Evolutionary conservation across 345 rosid species (phyloP), one percentile per base, ranked within the genome.

Genomic region (Eucalyptus curtisii): DNA sequence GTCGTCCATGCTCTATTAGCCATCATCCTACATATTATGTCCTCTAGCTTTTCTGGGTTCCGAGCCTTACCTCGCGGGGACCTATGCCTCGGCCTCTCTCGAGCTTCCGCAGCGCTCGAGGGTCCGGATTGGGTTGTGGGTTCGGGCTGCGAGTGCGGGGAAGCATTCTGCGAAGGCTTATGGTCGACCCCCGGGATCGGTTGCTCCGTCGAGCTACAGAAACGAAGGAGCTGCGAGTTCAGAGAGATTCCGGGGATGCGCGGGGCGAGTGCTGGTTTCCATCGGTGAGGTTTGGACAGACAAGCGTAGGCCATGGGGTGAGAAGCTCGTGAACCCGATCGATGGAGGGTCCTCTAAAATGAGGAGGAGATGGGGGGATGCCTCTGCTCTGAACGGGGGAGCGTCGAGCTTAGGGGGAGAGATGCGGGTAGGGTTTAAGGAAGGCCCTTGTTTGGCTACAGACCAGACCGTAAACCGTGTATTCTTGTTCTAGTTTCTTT

Each of bases 21-120:
- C 98, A 97, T 96, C 98, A 97, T 96, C 89, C 96, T 92, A 89
- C 98, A 97, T n/a, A 97, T 95, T 25, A 91, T 90, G 84, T 96
- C 97, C 91, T 97, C 99, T 45, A 95, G 16, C 87, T 94, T 97
- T 87, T 95, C 98, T 10, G 95, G 91, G 91, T 88, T 80, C 53
- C 87, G 93, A 86, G 88, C 89, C 92, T 89, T 92, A 91, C 92
- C 94, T 88, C 94, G 92, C 20, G 90, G 94, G 80, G 89, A 66
- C 84, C 93, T 85, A 91, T 88, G 96, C 82, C 82, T 76, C 42
- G 82, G 82, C 82, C 82, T 40, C 42, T 76, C 82, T 22, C 12
- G 82, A 76, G 5, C 47, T 20, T 22, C 82, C 82, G 15, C 47
- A 37, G 47, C 82, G 47, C 42, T 22, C 20, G 47, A 76, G 82